These are phyloP conservation scores for Huntiella omanensis DNA, from an alignment of 2,329 filamentous ascomycete genomes.

Conservation along the genomic window DNA sequence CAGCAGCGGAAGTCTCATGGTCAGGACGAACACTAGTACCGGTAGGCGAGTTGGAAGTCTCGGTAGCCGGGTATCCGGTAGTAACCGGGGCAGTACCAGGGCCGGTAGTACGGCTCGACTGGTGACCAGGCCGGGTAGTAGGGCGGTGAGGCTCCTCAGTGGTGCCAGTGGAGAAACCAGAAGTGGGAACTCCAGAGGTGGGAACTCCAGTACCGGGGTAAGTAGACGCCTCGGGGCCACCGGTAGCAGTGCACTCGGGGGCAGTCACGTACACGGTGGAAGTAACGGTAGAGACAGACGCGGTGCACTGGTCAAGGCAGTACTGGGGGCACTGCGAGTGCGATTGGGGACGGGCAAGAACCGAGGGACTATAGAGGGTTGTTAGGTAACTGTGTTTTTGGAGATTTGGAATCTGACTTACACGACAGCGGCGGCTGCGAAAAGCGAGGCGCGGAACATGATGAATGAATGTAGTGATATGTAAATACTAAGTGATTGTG, in stretches of 20 bases:
- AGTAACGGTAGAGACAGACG: slow-evolving; percentile 6
- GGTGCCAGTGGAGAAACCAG: background rate
- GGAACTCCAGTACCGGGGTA: background rate
- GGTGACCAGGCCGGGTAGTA: background rate
- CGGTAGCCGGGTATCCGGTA: background rate
- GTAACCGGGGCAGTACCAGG: background rate
- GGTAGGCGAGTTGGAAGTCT: background rate
- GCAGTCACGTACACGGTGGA: slow-evolving; percentile 8
- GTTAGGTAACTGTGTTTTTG: background rate
- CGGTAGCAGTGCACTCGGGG: slow-evolving; percentile 1
- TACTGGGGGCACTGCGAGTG: slow-evolving; percentile 7
- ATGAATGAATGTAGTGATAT: background rate
- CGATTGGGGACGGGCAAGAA: slow-evolving; percentile 4
- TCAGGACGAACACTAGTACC: background rate
- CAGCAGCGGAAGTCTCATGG: background rate
- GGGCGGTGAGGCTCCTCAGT: background rate
- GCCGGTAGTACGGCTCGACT: background rate
- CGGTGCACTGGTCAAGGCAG: slow-evolving; percentile 9
- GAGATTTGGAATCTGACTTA: slow-evolving; percentile 1
- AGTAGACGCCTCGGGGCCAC: background rate
- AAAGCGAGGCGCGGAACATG: slow-evolving; percentile 8
- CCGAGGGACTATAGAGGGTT: background rate
- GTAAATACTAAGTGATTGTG: background rate
- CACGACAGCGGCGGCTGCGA: slow-evolving; percentile 8
- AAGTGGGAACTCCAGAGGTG: background rate